Conservation (phyloP, 495 filamentous ascomycete genomes). For the Annulohypoxylon stygium region DNA sequence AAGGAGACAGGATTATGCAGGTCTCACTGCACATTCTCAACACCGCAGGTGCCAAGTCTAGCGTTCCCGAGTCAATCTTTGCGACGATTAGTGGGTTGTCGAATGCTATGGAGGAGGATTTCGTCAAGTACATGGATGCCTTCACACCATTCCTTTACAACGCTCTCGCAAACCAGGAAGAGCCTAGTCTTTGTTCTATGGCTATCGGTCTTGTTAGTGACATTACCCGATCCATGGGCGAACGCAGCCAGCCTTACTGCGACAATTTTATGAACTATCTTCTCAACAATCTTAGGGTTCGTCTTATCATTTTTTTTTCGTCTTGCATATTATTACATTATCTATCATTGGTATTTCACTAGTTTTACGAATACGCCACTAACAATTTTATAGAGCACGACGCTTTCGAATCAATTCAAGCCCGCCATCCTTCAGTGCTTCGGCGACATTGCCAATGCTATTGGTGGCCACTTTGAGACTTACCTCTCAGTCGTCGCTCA, state of each 20-base stretch:
- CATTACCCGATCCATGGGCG: conserved; percentile 90
- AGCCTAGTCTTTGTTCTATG: conserved; percentile 93
- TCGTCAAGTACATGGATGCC: conserved; percentile 95
- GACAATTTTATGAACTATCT: conserved; percentile 98
- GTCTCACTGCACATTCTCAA: conserved; percentile 82
- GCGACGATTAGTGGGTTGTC: conserved; percentile 88
- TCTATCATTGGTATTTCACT: neutral
- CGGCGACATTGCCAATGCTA: conserved; percentile 96
- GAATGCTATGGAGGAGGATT: conserved; percentile 89
- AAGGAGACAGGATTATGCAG: conserved; percentile 93
- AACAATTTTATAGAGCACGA: conserved; percentile 66
- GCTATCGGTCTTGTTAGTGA: conserved; percentile 97
- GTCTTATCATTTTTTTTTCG: conserved; percentile 47
- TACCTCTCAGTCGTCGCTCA: conserved; percentile 93
- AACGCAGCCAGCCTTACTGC: conserved; percentile 91
- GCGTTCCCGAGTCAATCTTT: conserved; percentile 93
- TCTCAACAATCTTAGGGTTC: conserved; percentile 86
- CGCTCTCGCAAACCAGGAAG: conserved; percentile 93
- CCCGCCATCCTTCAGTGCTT: conserved; percentile 98
- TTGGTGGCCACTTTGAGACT: conserved; percentile 89
- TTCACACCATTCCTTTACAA: conserved; percentile 93
- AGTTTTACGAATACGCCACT: conserved; percentile 39
- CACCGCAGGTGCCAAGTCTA: conserved; percentile 86
- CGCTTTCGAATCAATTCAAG: conserved; percentile 94
- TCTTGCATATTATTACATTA: neutral